Base-by-base conservation (phyloP, 202 grass and related monocot genomes). In the Eragrostis tef region DNA sequence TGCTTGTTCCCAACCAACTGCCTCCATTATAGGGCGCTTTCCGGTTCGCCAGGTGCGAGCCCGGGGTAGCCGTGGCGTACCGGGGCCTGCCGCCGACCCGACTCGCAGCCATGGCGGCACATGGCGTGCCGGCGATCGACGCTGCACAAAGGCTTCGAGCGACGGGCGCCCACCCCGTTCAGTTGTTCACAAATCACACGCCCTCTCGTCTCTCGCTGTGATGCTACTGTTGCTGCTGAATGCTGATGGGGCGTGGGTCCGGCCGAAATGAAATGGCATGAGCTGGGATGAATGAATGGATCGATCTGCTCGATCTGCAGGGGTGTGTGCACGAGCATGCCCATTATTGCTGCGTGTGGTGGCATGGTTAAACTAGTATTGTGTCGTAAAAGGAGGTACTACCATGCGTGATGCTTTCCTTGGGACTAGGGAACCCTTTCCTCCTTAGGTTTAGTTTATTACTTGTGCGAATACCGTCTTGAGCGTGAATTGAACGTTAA, bases 91-190 rank as follows among this genome's bases (percentile, higher is more conserved):
- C 24, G 24, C 59, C 25, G 44, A 24, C 67, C 81, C 46, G 59
- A 25, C 58, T 67, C 69, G 65, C 72, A 14, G 61, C 81, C 51
- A 63, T 48, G 50, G 73, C 52, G 45, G 83, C 87, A 89, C 87
- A 85, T 86, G 82, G 72, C 83, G 44, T 89, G 87, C 83, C 80
- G 68, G 60, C n/a, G 61, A 80, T 39, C 41, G 43, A 62, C 58
- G 75, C 54, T 12, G 26, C 51, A 29, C 39, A 17, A 26, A 41
- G 45, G 50, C 49, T 48, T 57, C 44, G 24, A 12, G 52, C 17
- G 29, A 15, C 36, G 1, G 39, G 7, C 1, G 2, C 26, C 29
- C 47, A 26, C 59, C 25, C 48, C 29, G 34, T 6, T 39, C 34
- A 9, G 29, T 31, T 3, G 29, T 31, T 52, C 31, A 17, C 56